Conservation (phyloP, 352 stramenopile species). For the Pilasporangium apinafurcum region DNA sequence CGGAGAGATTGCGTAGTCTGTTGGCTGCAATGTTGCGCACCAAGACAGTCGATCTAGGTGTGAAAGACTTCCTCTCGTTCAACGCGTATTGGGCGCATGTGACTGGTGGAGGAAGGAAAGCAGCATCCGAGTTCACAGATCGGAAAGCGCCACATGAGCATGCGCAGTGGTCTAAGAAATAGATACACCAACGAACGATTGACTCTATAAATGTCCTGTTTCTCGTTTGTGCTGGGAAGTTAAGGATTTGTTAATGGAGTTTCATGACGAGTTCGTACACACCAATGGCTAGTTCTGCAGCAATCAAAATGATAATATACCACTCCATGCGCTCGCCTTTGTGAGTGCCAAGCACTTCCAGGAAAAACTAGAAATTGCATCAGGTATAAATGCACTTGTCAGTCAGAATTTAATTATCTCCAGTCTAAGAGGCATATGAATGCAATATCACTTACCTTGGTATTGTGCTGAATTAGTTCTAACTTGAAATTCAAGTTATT, state of each 20-base stretch:
- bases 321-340: slow-evolving; percentile 94
- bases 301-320: slow-evolving; percentile 98
- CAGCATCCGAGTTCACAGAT: slow-evolving; percentile 71
- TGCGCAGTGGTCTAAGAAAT: slow-evolving; percentile 65
- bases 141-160: slow-evolving; percentile 84
- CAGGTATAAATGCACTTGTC: slow-evolving; percentile 1
- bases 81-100: slow-evolving; percentile 82
- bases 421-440: not conserved
- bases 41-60: slow-evolving; percentile 63
- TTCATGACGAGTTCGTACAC: slow-evolving; percentile 79
- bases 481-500: slow-evolving; percentile 97
- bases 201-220: too few species aligned
- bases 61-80: slow-evolving; percentile 74
- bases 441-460: slow-evolving; percentile 65
- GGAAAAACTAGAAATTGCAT: slow-evolving; percentile 85
- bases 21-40: slow-evolving; percentile 75
- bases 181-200: slow-evolving; percentile 4
- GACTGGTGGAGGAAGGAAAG: slow-evolving; percentile 51
- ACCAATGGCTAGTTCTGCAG: slow-evolving; percentile 91
- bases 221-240: not conserved
- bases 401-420: not conserved
- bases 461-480: slow-evolving; percentile 97
- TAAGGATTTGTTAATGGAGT: slow-evolving; percentile 30
- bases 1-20: slow-evolving; percentile 56
- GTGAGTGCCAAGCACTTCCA: slow-evolving; percentile 95